Conservation (phyloP, 371 early-diverging fungal species). For the Apophysomyces ossiformis region DNA sequence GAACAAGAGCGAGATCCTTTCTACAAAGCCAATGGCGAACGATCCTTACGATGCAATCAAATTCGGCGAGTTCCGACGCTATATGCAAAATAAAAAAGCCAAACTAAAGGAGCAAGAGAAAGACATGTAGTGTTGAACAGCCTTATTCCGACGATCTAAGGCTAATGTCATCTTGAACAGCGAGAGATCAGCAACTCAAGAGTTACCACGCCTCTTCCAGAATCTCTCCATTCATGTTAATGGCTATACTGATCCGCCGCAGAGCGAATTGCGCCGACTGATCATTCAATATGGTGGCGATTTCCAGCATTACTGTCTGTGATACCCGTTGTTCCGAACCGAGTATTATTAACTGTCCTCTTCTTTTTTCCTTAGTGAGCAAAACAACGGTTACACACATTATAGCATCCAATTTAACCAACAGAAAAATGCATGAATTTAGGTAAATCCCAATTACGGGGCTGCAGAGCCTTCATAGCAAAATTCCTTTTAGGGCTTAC, state of each 20-base stretch:
- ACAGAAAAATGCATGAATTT: constrained; percentile 70
- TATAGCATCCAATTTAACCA: constrained; percentile 69
- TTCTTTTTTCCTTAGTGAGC: constrained; percentile 38
- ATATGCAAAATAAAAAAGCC: constrained; percentile 65
- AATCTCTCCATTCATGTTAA: constrained; percentile 69
- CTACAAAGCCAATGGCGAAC: constrained; percentile 12
- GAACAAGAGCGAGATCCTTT: no score
- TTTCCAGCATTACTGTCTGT: constrained; percentile 61
- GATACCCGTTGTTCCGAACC: no score
- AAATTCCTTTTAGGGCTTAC: constrained; percentile 50
- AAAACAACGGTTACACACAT: constrained; percentile 71
- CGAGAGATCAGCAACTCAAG: constrained; percentile 26
- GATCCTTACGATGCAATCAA: constrained; percentile 59
- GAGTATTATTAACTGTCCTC: no score
- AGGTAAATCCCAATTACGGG: constrained; percentile 30
- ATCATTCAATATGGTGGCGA: constrained; percentile 66
- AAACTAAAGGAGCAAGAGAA: constrained; percentile 68
- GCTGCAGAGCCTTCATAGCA: neutral
- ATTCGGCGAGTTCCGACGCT: constrained; percentile 66
- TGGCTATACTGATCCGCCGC: constrained; percentile 69
- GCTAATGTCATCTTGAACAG: constrained; percentile 17
- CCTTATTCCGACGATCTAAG: neutral
- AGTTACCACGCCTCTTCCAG: constrained; percentile 51
- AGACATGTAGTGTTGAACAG: constrained; percentile 37
- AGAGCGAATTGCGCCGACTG: constrained; percentile 57